Conservation (phyloP, 2,329 filamentous ascomycete species). For the Nothopassalora personata region DNA sequence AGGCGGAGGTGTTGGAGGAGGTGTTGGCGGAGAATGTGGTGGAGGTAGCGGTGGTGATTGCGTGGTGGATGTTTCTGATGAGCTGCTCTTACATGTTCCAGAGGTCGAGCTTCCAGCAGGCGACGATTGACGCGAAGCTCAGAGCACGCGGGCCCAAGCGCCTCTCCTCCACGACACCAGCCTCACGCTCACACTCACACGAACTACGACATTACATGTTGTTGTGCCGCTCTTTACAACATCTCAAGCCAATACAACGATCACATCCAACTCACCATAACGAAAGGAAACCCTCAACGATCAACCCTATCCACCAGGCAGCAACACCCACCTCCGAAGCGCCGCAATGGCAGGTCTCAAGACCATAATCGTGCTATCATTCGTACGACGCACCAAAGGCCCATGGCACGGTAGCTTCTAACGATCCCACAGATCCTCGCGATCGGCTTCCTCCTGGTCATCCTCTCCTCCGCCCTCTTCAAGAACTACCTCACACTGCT, state of each 20-base stretch:
- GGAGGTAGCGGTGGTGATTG: background rate
- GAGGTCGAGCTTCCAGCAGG: background rate
- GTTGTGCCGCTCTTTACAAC: background rate
- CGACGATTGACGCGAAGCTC: conserved; percentile 6
- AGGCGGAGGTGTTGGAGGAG: background rate
- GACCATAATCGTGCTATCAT: conserved; percentile 97
- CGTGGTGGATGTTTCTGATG: background rate
- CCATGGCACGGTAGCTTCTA: conserved; percentile 10
- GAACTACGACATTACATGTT: background rate
- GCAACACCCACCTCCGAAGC: conserved; percentile 4
- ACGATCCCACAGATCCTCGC: conserved; percentile 65
- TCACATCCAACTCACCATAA: background rate
- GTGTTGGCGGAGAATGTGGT: background rate
- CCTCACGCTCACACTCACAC: background rate
- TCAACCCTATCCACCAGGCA: conserved; percentile 1
- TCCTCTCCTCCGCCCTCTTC: conserved; percentile 93
- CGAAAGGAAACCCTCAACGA: background rate
- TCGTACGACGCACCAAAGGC: conserved; percentile 53
- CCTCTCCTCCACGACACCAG: background rate
- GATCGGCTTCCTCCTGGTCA: conserved; percentile 97
- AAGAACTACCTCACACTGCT: conserved; percentile 91
- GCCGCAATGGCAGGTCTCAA: conserved; percentile 77
- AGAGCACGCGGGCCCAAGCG: background rate
- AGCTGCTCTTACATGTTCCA: background rate
- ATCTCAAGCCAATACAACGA: background rate